A percentile compares a stretch with the other conserved stretches of the same genome.
phyloP scores from a whole-genome alignment of 495 filamentous ascomycete genomes.

The Annulohypoxylon bovei region DNA sequence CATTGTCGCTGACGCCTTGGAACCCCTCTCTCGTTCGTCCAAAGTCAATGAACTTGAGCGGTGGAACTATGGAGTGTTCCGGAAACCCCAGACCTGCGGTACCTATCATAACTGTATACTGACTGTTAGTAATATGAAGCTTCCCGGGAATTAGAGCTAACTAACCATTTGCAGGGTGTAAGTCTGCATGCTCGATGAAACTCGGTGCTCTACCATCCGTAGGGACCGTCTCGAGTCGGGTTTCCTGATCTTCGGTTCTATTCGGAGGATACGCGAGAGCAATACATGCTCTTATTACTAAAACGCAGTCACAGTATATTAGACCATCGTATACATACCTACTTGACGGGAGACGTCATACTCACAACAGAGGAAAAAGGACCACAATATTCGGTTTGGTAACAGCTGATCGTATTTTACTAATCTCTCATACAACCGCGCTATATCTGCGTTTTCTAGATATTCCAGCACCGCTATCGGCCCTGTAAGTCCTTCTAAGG shows the following conservation, averaged over 20 bases:
- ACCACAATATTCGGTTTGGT: slow-evolving; percentile 26
- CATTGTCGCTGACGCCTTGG: slow-evolving; percentile 10
- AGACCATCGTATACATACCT: not conserved
- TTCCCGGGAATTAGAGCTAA: not conserved
- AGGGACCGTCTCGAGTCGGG: slow-evolving; percentile 14
- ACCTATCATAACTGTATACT: slow-evolving; percentile 22
- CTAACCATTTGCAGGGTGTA: slow-evolving; percentile 11
- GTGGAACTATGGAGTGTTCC: slow-evolving; percentile 21
- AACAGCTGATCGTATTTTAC: slow-evolving; percentile 8
- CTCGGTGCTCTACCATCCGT: slow-evolving; percentile 8
- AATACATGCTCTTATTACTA: slow-evolving; percentile 27
- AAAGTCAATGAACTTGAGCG: slow-evolving; percentile 30
- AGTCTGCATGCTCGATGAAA: slow-evolving; percentile 17
- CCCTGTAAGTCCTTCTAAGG: not conserved
- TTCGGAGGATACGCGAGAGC: slow-evolving; percentile 22
- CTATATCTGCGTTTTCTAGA: slow-evolving; percentile 19
- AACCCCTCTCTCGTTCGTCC: slow-evolving; percentile 12
- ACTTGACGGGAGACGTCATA: not conserved
- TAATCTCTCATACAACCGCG: slow-evolving; percentile 8
- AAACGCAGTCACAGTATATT: not conserved
- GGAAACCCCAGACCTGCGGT: slow-evolving; percentile 2
- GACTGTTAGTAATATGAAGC: not conserved
- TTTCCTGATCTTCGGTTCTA: not conserved
- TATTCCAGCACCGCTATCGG: slow-evolving; percentile 23
- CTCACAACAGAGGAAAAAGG: slow-evolving; percentile 30